A percentile compares a stretch with the other conserved stretches of the same genome.
Conservation (phyloP, 306 rosid genomes). For the Sechiopsis laciniata region DNA sequence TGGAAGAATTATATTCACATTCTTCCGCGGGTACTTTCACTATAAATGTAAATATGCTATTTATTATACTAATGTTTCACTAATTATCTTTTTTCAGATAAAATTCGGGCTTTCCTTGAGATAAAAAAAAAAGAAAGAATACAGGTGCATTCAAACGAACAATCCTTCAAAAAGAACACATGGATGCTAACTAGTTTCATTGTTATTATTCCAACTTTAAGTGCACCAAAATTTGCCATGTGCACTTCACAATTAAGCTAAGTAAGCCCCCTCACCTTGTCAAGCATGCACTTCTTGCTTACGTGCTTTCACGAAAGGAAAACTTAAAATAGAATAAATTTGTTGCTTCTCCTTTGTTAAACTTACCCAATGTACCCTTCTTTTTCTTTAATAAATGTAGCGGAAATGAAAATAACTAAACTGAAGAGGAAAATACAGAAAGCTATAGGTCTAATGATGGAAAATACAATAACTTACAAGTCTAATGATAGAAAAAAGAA, state of each 20-base stretch:
- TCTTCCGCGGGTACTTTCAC: background rate
- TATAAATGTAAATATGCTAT: background rate
- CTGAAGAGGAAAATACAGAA: background rate
- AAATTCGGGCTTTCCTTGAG: no score
- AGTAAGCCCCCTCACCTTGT: background rate
- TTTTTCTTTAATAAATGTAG: background rate
- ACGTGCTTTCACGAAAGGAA: background rate
- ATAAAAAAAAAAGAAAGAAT: no score
- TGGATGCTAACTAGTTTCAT: background rate
- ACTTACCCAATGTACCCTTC: background rate
- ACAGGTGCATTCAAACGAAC: no score
- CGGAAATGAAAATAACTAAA: background rate
- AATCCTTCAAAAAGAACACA: background rate
- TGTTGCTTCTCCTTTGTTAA: background rate
- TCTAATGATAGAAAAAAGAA: background rate
- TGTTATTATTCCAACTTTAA: background rate
- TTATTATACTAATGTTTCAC: background rate
- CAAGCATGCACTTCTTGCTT: background rate
- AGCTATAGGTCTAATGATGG: background rate
- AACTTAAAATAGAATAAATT: background rate
- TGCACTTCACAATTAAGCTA: background rate
- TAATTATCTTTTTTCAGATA: no score
- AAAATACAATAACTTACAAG: background rate
- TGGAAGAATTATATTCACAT: background rate
- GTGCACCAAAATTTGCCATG: background rate